Evolutionary conservation across 2,329 filamentous ascomycete species (phyloP), one percentile per base, ranked within the genome.

Genomic region (Trichoderma asperellum): DNA sequence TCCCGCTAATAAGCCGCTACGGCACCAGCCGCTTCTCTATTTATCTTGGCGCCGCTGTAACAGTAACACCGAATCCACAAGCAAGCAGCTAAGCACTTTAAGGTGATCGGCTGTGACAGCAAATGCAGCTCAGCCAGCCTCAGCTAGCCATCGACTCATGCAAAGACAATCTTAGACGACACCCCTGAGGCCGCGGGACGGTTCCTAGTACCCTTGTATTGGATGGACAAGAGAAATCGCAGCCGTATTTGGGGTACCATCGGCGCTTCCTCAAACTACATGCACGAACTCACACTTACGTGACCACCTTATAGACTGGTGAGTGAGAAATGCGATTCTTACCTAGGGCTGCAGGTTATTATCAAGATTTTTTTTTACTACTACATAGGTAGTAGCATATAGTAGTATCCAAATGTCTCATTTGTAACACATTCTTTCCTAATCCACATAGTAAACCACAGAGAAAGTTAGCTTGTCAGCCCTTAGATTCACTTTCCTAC

Each of bases 11-110:
- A 32, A 52, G 55, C 53, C 63, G 63, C 63, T 59, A 67, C 64
- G 64, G 64, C 64, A 67, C 24, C 64, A 67, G 37, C 64, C 64
- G 64, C 64, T 24, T 59, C 55, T 58, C 40, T 29, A 47, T 52
- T 52, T 49, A 29, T 24, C 21, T 67, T 32, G 55, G 55, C 18
- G n/a, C 40, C 40, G 40, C 10, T n/a, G 40, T 43, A 43, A 40
- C 35, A 29, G 52, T 57, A 10, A 35, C 40, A 37, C 43, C 14
- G 64, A 59, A 52, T 57, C 53, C 64, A 59, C 64, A 43, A 21
- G 2, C 40, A 52, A 59, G 47, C 55, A 67, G 40, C 16, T 18
- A 43, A 21, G 21, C 53, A 27, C 34, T 59, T 67, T 11, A 32
- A 59, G 40, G 43, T 29, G 37, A 49, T 37, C 10, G 24, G 11